These are phyloP conservation scores for Tritrichomonas foetus DNA, from an alignment of 208 protist genomes.

Conservation along the genomic window DNA sequence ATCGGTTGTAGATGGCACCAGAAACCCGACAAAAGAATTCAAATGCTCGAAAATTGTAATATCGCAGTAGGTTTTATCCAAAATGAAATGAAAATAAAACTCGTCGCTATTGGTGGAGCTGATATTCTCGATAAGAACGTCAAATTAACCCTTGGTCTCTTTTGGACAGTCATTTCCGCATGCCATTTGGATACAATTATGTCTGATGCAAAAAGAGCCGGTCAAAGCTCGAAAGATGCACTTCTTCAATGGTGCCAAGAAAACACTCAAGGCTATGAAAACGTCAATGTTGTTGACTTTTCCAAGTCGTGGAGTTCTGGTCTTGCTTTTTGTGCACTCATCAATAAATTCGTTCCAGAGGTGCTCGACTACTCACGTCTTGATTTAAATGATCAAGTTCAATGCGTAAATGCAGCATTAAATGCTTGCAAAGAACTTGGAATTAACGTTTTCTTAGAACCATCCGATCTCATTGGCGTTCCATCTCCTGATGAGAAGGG, in stretches of 20 bases:
- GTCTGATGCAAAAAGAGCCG: not conserved
- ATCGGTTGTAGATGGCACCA: not conserved
- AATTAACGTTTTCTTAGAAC: not conserved
- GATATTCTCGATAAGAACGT: not conserved
- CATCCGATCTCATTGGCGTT: not conserved
- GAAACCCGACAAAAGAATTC: not conserved
- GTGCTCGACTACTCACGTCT: not conserved
- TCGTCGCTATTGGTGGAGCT: not conserved
- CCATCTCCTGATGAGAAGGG: slow-evolving; percentile 20
- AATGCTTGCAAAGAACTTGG: not conserved
- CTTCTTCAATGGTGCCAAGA: slow-evolving; percentile 14
- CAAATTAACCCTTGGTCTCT: not conserved
- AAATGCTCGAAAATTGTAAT: not conserved
- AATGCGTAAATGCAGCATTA: not conserved
- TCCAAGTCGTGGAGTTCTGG: slow-evolving; percentile 9
- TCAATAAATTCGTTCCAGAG: not conserved
- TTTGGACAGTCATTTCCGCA: not conserved
- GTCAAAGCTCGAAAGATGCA: not conserved
- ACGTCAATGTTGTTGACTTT: not conserved
- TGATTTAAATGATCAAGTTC: not conserved
- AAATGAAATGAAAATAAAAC: not conserved
- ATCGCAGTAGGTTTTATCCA: not conserved
- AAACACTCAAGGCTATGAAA: not conserved
- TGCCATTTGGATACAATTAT: not conserved
- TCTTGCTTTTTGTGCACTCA: not conserved